Evolutionary conservation across 73 alveolate species (phyloP).

Genomic region (Blepharisma stoltei): DNA sequence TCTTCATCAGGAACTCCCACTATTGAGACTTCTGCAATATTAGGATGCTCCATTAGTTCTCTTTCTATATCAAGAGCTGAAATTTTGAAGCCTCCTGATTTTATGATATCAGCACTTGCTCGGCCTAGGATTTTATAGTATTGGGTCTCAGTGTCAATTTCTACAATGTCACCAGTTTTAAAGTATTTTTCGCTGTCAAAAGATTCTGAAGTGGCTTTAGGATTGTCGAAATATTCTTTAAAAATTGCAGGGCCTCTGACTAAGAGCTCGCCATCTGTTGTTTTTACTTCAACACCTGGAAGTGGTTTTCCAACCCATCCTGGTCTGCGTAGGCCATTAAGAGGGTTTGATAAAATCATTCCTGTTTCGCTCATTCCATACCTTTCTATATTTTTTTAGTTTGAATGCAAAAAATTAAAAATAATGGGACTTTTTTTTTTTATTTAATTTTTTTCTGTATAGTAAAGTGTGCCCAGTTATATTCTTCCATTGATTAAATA

Average conservation of each 20-base stretch:
- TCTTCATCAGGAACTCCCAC: slow-evolving; percentile 40
- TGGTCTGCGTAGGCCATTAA: slow-evolving; percentile 37
- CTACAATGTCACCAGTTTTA: slow-evolving; percentile 48
- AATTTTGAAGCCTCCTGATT: slow-evolving; percentile 45
- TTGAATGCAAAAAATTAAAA: too few species aligned
- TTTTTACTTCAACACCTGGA: slow-evolving; percentile 40
- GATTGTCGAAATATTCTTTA: slow-evolving; percentile 34
- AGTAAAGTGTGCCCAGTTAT: slow-evolving; percentile 41
- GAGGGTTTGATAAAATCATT: slow-evolving; percentile 47
- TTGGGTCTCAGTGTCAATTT: neutral
- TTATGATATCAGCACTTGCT: slow-evolving; percentile 39
- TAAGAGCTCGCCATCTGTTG: slow-evolving; percentile 26
- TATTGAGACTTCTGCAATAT: slow-evolving; percentile 35
- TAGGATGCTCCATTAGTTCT: slow-evolving; percentile 15
- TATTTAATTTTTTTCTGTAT: too few species aligned
- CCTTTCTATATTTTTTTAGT: too few species aligned
- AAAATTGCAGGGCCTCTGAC: slow-evolving; percentile 36
- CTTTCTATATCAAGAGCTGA: slow-evolving; percentile 53
- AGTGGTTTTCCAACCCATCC: slow-evolving; percentile 49
- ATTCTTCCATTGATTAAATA: slow-evolving; percentile 31
- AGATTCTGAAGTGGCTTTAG: slow-evolving; percentile 34
- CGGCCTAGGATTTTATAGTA: slow-evolving; percentile 48
- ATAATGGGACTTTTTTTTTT: too few species aligned
- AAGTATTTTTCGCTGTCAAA: slow-evolving; percentile 50
- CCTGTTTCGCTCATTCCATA: slow-evolving; percentile 61